Conservation (phyloP, 306 rosid genomes). For the Quercus rubra region DNA sequence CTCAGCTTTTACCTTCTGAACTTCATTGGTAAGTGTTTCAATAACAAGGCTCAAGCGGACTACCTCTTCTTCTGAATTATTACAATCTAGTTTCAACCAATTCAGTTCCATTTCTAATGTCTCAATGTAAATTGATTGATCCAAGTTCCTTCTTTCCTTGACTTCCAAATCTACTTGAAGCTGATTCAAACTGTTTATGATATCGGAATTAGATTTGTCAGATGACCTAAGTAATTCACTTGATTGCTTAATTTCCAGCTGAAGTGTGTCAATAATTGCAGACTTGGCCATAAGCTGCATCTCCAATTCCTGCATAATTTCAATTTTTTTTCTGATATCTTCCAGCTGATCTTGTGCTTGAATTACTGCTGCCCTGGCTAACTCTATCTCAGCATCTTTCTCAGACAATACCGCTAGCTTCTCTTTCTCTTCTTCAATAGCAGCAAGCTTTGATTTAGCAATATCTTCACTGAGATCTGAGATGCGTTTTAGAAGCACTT, state of each 20-base stretch:
- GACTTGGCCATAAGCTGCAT: conserved; percentile 23
- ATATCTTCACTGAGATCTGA: conserved; percentile 49
- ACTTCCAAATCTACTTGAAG: conserved; percentile 33
- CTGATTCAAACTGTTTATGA: conserved; percentile 10
- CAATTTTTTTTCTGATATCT: conserved; percentile 29
- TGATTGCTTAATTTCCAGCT: conserved; percentile 24
- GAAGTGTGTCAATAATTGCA: conserved; percentile 18
- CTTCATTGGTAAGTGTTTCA: conserved; percentile 38
- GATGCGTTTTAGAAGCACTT: conserved; percentile 39
- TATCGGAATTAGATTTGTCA: conserved; percentile 21
- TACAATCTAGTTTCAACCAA: conserved; percentile 34
- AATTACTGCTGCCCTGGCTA: conserved; percentile 29
- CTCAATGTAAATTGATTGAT: conserved; percentile 34
- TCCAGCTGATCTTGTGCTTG: conserved; percentile 36
- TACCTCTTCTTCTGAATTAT: conserved; percentile 38
- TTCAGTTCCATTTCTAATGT: conserved; percentile 39
- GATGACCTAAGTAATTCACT: conserved; percentile 13
- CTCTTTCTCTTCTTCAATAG: conserved; percentile 41
- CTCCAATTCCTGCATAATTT: conserved; percentile 29
- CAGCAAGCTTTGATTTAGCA: conserved; percentile 30
- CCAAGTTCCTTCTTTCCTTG: conserved; percentile 33
- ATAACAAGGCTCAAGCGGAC: conserved; percentile 23
- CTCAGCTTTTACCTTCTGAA: conserved; percentile 38
- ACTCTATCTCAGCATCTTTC: conserved; percentile 48
- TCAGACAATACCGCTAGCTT: conserved; percentile 31